phyloP scores from a whole-genome alignment of 2,329 filamentous ascomycete species.

The Chaetothyriales sp. region DNA sequence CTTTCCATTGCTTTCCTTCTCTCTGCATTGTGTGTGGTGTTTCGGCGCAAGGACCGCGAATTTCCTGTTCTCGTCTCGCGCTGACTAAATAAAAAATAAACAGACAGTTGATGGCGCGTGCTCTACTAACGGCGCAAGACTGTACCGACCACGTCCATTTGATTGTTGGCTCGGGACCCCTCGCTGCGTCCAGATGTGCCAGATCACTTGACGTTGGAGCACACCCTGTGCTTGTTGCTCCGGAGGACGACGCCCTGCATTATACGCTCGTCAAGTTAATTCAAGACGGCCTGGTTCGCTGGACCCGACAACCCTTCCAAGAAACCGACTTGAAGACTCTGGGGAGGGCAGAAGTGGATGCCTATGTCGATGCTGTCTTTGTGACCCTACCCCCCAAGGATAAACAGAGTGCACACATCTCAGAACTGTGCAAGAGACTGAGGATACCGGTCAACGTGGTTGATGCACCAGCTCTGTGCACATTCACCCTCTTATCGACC shows the following conservation, averaged over 20 bases:
- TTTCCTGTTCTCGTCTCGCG: neutral
- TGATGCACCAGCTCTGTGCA: conserved; percentile 73
- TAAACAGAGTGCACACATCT: conserved; percentile 47
- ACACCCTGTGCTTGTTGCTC: conserved; percentile 62
- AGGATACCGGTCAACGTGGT: conserved; percentile 89
- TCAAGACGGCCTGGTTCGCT: conserved; percentile 29
- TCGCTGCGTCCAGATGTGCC: conserved; percentile 70
- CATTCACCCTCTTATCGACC: conserved; percentile 78
- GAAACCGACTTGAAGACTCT: conserved; percentile 60
- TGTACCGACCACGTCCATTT: conserved; percentile 47
- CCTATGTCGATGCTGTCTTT: conserved; percentile 83
- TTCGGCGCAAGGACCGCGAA: conserved; percentile 1
- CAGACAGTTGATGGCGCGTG: conserved; percentile 5
- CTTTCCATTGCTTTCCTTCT: neutral
- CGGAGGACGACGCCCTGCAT: conserved; percentile 47
- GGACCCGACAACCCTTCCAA: conserved; percentile 42
- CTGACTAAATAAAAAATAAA: neutral
- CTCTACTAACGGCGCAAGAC: conserved; percentile 27
- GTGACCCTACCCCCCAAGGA: conserved; percentile 50
- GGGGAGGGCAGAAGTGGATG: conserved; percentile 64
- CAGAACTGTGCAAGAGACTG: conserved; percentile 58
- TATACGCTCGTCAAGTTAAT: conserved; percentile 39
- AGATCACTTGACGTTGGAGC: conserved; percentile 75
- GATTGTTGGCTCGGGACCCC: conserved; percentile 70
- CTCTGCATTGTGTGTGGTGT: conserved; percentile 6